Percentiles rank a stretch among this genome's conserved stretches.
These are phyloP conservation scores for Annona cherimola DNA, from an alignment of 164 flowering plant genomes.

Conservation along the genomic window DNA sequence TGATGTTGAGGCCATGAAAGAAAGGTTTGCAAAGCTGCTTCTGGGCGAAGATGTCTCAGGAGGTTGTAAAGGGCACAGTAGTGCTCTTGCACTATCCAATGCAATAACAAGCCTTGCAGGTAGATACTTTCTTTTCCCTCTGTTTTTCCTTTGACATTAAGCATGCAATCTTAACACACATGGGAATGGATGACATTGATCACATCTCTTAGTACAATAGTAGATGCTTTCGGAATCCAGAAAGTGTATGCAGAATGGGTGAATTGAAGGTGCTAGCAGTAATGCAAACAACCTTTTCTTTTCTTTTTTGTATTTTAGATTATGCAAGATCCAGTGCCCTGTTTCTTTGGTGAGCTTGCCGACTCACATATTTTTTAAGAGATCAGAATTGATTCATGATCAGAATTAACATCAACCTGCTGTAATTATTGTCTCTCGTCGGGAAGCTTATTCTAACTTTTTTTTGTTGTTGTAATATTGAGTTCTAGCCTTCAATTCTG, in stretches of 20 bases:
- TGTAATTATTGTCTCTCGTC: neutral
- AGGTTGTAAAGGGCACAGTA: slow-evolving; percentile 54
- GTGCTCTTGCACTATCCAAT: slow-evolving; percentile 85
- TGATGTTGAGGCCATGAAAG: slow-evolving; percentile 81
- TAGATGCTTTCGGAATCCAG: neutral
- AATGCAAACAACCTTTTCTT: neutral
- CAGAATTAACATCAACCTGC: neutral
- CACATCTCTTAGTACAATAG: too few species aligned
- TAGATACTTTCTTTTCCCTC: slow-evolving; percentile 5
- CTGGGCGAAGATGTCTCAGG: slow-evolving; percentile 90
- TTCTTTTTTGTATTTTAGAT: too few species aligned
- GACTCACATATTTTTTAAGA: neutral
- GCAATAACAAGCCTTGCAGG: slow-evolving; percentile 84
- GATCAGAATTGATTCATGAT: neutral
- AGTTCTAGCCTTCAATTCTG: neutral
- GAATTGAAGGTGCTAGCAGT: neutral
- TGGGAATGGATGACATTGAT: neutral
- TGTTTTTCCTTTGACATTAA: neutral
- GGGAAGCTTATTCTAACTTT: neutral
- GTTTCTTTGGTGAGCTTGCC: neutral
- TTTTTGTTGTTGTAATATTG: neutral
- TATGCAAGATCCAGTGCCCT: neutral
- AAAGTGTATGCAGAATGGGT: neutral
- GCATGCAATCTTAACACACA: neutral
- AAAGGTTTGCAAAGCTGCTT: slow-evolving; percentile 71